These are phyloP conservation scores for Ceratobasidium sp. DNA, from an alignment of 1,284 basidiomycete species.

Conservation along the genomic window DNA sequence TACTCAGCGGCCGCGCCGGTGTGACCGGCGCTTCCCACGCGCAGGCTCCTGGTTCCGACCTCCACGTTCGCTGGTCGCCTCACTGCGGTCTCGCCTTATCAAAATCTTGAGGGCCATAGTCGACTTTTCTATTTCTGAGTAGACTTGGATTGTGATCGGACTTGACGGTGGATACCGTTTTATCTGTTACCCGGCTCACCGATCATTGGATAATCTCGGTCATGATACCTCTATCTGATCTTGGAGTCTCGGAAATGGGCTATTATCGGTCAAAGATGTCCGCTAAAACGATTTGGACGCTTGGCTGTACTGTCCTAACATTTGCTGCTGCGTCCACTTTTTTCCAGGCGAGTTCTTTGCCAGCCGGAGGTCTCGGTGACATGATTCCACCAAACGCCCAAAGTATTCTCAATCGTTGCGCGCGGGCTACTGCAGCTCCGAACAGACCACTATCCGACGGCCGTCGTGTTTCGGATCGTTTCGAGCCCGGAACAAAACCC, in stretches of 20 bases:
- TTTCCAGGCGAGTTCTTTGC: not conserved
- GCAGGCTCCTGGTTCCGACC: too few relatives aligned
- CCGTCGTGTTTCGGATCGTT: conserved; percentile 77
- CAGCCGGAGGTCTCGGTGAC: not conserved
- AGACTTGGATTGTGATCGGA: not conserved
- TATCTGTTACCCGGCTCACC: too few relatives aligned
- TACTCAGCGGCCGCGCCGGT: too few relatives aligned
- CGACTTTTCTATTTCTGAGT: not conserved
- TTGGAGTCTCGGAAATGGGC: not conserved
- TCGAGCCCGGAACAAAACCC: conserved; percentile 72
- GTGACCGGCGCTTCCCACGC: too few relatives aligned
- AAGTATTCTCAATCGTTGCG: conserved; percentile 12
- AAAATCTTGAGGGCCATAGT: too few relatives aligned
- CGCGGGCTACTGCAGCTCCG: not conserved
- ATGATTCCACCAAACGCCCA: conserved; percentile 18
- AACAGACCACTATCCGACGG: not conserved
- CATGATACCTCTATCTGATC: not conserved
- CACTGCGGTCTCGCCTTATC: too few relatives aligned
- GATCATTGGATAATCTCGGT: not conserved
- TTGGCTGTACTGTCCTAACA: not conserved
- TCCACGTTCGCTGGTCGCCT: too few relatives aligned
- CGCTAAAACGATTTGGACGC: not conserved
- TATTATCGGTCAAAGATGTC: not conserved
- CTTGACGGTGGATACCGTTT: too few relatives aligned
- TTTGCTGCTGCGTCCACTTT: not conserved